These are phyloP conservation scores for Corrigiola litoralis DNA, from an alignment of 179 eudicot genomes.

Conservation along the genomic window DNA sequence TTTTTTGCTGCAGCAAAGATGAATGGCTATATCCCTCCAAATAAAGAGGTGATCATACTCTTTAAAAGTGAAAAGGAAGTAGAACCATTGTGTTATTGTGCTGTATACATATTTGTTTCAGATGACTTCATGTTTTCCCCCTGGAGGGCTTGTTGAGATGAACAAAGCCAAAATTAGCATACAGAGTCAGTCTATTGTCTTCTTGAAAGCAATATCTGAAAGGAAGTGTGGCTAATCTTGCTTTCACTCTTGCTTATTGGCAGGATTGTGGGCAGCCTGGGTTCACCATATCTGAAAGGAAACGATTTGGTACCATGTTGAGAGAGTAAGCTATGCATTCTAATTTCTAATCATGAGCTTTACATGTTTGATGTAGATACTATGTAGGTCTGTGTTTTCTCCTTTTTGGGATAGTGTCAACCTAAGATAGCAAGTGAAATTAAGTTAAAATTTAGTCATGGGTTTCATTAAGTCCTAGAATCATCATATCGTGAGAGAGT, in stretches of 20 bases:
- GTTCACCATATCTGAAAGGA: slow-evolving; percentile 86
- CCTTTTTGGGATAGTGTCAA: no score
- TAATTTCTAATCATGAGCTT: neutral
- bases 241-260: slow-evolving; percentile 20
- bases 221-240: slow-evolving; percentile 5
- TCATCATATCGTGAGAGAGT: neutral
- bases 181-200: neutral
- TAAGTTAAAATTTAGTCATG: neutral
- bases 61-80: slow-evolving; percentile 4
- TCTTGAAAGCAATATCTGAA: neutral
- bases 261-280: slow-evolving; percentile 99
- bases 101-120: neutral
- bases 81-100: no score
- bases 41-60: slow-evolving; percentile 64
- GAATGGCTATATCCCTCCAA: slow-evolving; percentile 94
- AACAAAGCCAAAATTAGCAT: neutral
- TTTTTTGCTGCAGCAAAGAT: slow-evolving; percentile 84
- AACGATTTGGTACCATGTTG: slow-evolving; percentile 71
- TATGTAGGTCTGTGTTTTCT: neutral
- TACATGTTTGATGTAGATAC: neutral
- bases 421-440: neutral
- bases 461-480: neutral
- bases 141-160: neutral
- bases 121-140: neutral
- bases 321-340: slow-evolving; percentile 52